Evolutionary conservation across 2,329 filamentous ascomycete species (phyloP), one percentile per base, ranked within the genome.

Genomic region (Chaetomium sp.): DNA sequence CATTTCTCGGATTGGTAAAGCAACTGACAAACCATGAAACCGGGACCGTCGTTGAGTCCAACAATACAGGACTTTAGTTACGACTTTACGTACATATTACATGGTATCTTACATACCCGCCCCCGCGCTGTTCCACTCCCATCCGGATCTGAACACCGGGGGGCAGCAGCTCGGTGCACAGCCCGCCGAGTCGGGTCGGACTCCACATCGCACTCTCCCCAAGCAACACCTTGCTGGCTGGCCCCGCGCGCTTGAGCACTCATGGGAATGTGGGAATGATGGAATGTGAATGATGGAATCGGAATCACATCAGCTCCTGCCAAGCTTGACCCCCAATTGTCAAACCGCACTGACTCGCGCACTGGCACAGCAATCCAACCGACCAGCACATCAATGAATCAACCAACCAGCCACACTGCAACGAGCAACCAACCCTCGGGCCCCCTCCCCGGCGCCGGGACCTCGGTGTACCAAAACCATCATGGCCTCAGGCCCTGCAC

Each of bases 401-500:
- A 42, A 19, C 38, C 38, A 42, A 7, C 38, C 38, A 42, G 19
- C 16, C 38, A 42, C 16, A 19, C 33, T 4, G 42, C 4, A 21
- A 29, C 5, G 50, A 5, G 13, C 31, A 19, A 56, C 53, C 9
- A 35, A 23, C 53, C n/a, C 29, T 7, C 38, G 38, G 38, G 3
- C 5, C 13, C 16, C 38, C 38, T 42, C 31, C 29, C 53, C 29
- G 21, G 35, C 19, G 13, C 31, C n/a, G 53, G 19, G 16, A 6
- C 29, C 53, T 38, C 53, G n/a, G 50, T 53, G 50, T 53, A 19
- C 50, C 19, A 47, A 47, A 47, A 47, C 45, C 7, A 47, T 47
- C 1, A 6, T 47, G 42, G 19, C 42, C 16, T n/a, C n/a, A n/a
- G n/a, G n/a, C n/a, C n/a, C n/a, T n/a, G n/a, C n/a, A n/a, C n/a